Evolutionary conservation across 2,329 filamentous ascomycete genomes (phyloP), one percentile per base, ranked within the genome.

Genomic region (Talaromyces sp.): DNA sequence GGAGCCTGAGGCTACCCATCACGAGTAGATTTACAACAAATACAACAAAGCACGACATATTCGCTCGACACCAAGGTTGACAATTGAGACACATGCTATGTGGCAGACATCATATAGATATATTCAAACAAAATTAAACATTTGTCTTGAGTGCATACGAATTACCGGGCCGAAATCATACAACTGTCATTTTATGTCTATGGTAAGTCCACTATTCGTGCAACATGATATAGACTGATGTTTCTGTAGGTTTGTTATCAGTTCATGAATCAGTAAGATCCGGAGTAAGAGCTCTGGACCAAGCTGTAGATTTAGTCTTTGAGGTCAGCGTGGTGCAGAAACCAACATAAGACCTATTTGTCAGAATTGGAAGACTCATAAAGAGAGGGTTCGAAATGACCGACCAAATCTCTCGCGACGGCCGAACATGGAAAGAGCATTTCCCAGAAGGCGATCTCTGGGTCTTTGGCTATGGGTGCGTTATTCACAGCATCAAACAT

Each of bases 391-490:
- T 25, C 58, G 10, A 59, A 35, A 66, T 66, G 64, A 41, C 47
- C 17, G 37, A 49, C 8, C 11, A 62, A 27, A 31, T 60, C 3
- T 39, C 50, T 33, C 58, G 59, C 13, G 54, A 62, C 17, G 64
- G 43, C 35, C 72, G 70, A 71, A 74, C 74, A 77, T 86, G 81
- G 79, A 72, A 74, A 73, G 73, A 71, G 70, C 68, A 80, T 68
- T 80, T 80, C 50, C 77, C 78, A 1, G 70, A 81, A 27, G 82
- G 86, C 41, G 91, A 96, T 74, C 93, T 98, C 73, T 99, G 95
- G 95, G 83, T 99, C 54, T 98, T 97, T 78, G 95, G 95, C 68
- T 99, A 98, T 75, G 95, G 94, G 94, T 97, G 82, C 70, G 84
- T 64, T 25, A 17, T 50, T 25, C 13, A 15, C 22, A 13, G n/a